phyloP scores from a whole-genome alignment of 2,329 filamentous ascomycete species.

The Pyricularia grisea region DNA sequence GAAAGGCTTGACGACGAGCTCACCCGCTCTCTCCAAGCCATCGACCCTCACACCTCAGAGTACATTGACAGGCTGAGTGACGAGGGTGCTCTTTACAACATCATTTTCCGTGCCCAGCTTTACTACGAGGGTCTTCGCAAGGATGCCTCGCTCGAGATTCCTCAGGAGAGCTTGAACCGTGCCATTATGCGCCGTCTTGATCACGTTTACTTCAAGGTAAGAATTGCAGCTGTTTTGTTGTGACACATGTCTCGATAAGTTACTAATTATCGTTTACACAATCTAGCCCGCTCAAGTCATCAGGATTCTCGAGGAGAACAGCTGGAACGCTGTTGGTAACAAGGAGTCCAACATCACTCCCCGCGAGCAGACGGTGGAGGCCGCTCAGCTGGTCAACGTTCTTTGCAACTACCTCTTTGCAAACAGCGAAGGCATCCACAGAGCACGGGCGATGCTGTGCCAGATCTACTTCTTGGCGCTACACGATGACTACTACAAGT shows the following conservation, averaged over 20 bases:
- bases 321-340: conserved; percentile 71
- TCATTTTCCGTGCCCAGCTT: conserved; percentile 77
- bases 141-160: conserved; percentile 58
- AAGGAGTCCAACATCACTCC: conserved; percentile 73
- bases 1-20: conserved; percentile 97
- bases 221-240: conserved; percentile 9
- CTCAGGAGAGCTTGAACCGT: conserved; percentile 85
- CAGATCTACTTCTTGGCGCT: conserved; percentile 98
- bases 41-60: conserved; percentile 96
- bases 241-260: neutral
- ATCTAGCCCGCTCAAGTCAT: conserved; percentile 75
- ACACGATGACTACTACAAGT: conserved; percentile 96
- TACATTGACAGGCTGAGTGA: conserved; percentile 94
- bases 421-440: conserved; percentile 90
- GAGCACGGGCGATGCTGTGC: conserved; percentile 93
- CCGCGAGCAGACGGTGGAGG: conserved; percentile 57
- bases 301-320: conserved; percentile 87
- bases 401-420: conserved; percentile 94
- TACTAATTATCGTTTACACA: neutral
- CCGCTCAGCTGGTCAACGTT: conserved; percentile 67
- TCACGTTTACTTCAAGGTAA: conserved; percentile 95
- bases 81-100: conserved; percentile 83
- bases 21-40: conserved; percentile 90
- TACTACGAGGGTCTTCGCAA: conserved; percentile 79
- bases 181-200: conserved; percentile 90